phyloP scores from a whole-genome alignment of 805 yeast genomes.

The Candida coquimbonensis region DNA sequence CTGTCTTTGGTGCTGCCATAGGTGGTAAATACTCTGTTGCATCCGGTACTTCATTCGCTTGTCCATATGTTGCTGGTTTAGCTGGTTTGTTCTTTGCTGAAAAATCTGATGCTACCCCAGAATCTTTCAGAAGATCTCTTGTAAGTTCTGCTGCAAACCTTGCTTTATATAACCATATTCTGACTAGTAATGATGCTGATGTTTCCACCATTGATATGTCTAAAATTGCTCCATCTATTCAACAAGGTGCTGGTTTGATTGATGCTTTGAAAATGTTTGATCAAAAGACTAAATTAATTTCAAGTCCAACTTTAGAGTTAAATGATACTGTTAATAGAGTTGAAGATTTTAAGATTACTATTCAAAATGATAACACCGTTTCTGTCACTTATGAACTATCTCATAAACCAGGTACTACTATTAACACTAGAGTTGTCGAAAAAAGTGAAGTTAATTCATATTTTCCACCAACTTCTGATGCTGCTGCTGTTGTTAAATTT shows the following conservation, averaged over 20 bases:
- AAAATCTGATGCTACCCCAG: conserved; percentile 3
- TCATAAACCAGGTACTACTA: conserved; percentile 7
- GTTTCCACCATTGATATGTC: conserved; percentile 3
- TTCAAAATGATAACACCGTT: conserved; percentile 6
- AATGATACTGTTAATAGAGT: conserved; percentile 12
- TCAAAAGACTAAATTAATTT: conserved; percentile 5
- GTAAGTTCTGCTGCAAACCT: conserved; percentile 4
- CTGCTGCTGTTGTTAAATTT: conserved; percentile 4
- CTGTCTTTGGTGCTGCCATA: conserved; percentile 9
- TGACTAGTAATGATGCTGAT: not conserved
- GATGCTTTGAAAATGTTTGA: conserved; percentile 9
- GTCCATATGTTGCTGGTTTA: conserved; percentile 15
- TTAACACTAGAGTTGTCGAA: conserved; percentile 2
- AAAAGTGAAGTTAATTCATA: not conserved
- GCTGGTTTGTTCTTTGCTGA: conserved; percentile 9
- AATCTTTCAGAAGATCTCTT: conserved; percentile 1
- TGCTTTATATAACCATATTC: not conserved
- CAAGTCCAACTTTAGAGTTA: conserved; percentile 7
- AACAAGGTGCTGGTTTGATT: conserved; percentile 14
- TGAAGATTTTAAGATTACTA: conserved; percentile 7
- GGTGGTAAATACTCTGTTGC: conserved; percentile 7
- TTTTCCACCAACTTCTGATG: conserved; percentile 6
- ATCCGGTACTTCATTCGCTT: conserved; percentile 13
- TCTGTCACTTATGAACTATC: conserved; percentile 7
- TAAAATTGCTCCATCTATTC: conserved; percentile 8